A percentile compares a stretch with the other conserved stretches of the same genome.
phyloP scores from a whole-genome alignment of 2,329 filamentous ascomycete species.

The Colletotrichum sp. region DNA sequence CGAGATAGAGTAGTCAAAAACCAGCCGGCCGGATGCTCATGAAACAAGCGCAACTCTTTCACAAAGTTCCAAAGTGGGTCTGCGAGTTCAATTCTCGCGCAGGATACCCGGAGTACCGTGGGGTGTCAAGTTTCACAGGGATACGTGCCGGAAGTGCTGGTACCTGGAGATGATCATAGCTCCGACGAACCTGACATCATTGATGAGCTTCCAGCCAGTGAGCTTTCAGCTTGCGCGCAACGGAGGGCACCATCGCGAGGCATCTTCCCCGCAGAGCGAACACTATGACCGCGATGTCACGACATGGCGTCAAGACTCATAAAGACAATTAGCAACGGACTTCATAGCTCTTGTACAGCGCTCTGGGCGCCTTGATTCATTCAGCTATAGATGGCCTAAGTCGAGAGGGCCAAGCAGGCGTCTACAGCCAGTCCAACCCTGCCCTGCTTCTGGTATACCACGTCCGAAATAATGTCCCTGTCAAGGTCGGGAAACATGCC shows the following conservation, averaged over 20 bases:
- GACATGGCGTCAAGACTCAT: not conserved
- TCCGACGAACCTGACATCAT: not conserved
- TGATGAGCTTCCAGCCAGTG: not conserved
- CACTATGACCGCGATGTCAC: not conserved
- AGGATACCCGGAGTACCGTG: not conserved
- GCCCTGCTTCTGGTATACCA: conserved; percentile 94
- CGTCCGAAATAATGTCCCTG: conserved; percentile 93
- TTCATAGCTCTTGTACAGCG: not conserved
- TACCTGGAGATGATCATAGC: not conserved
- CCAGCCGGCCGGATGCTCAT: not conserved
- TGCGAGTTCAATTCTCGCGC: not conserved
- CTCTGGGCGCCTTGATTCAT: not conserved
- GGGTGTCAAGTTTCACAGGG: not conserved
- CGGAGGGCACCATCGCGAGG: not conserved
- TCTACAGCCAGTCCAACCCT: conserved; percentile 87
- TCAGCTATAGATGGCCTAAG: conserved; percentile 27
- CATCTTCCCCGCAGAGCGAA: not conserved
- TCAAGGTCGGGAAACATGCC: conserved; percentile 98
- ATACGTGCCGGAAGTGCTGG: not conserved
- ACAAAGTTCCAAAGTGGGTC: not conserved
- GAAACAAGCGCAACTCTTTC: not conserved
- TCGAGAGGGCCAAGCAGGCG: conserved; percentile 76
- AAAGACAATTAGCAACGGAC: fast-evolving
- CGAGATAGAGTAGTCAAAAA: fast-evolving
- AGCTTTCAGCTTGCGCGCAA: not conserved